Percentiles rank a stretch among this genome's conserved stretches.
Evolutionary conservation across 768 basidiomycete species (phyloP).

Genomic region (Xerocomus spinulosus): DNA sequence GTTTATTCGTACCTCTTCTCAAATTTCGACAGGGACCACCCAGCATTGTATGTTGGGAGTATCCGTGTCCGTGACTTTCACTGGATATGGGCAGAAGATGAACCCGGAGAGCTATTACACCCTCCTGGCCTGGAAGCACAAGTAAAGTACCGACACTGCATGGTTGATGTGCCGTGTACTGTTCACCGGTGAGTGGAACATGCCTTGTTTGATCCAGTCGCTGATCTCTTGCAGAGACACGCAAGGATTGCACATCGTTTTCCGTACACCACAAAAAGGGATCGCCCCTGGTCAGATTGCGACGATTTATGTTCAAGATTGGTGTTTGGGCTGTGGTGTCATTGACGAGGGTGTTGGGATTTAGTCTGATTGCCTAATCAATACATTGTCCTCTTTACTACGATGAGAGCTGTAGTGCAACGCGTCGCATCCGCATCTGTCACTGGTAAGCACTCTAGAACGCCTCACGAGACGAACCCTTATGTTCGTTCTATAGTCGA

Average conservation of each 20-base stretch:
- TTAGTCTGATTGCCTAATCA: slow-evolving; percentile 1
- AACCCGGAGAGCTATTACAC: slow-evolving; percentile 43
- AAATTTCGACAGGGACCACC: slow-evolving; percentile 47
- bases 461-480: not conserved
- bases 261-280: slow-evolving; percentile 57
- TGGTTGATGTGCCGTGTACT: slow-evolving; percentile 49
- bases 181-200: slow-evolving; percentile 42
- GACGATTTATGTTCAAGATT: slow-evolving; percentile 64
- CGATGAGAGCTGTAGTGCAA: slow-evolving; percentile 85
- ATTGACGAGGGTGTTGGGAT: slow-evolving; percentile 38
- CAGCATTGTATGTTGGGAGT: slow-evolving; percentile 43
- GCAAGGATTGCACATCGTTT: slow-evolving; percentile 39
- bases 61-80: slow-evolving; percentile 48
- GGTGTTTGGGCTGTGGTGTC: slow-evolving; percentile 81
- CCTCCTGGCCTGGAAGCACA: slow-evolving; percentile 44
- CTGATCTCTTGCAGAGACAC: slow-evolving; percentile 17
- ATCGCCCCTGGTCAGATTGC: slow-evolving; percentile 81
- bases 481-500: slow-evolving; percentile 59
- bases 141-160: slow-evolving; percentile 69
- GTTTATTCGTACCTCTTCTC: not conserved
- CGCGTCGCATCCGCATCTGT: slow-evolving; percentile 84
- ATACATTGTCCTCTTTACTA: not conserved
- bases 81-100: slow-evolving; percentile 73
- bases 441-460: slow-evolving; percentile 44
- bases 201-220: not conserved